Base-by-base conservation (phyloP, 2,329 filamentous ascomycete genomes). In the Penicillium sp. region DNA sequence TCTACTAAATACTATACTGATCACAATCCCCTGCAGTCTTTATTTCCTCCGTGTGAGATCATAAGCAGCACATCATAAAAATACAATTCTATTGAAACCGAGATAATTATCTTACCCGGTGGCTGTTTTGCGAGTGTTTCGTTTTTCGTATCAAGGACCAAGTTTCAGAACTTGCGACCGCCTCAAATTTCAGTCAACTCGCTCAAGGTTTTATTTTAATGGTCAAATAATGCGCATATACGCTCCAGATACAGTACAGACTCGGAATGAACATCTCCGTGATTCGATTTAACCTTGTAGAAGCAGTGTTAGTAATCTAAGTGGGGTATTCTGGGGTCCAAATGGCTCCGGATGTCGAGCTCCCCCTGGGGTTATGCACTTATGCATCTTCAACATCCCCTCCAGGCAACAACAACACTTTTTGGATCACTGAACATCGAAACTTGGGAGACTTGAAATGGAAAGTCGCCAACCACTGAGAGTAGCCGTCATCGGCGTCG, bases 401-500 rank as follows among this genome's bases (percentile, higher is more conserved):
- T n/a, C n/a, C n/a, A 26, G 39, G 21, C 39, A 26, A 9, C 23
- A 43, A 6, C 14, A 18, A 43, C n/a, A n/a, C n/a, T n/a, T n/a
- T n/a, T n/a, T n/a, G n/a, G n/a, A n/a, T n/a, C n/a, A n/a, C n/a
- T n/a, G n/a, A n/a, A n/a, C n/a, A n/a, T n/a, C n/a, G 4, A 11
- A 6, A 18, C 1, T 23, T 9, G 5, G 14, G 14, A n/a, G n/a
- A 7, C 23, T 43, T 18, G 23, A 43, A 43, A 43, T 43, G 23
- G 23, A 26, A 14, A 16, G 16, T 16, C 23, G 23, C 23, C 21
- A 16, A 43, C 21, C 39, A n/a, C 14, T 26, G 39, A 48, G 5
- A 23, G 54, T 59, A n/a, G 39, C 54, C 18, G 51, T 59, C 18
- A 47, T 59, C 19, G 57, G 57, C 29, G 26, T 57, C 11, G 57